These are phyloP conservation scores for Saccharomycopsis lassenensis DNA, from an alignment of 805 yeast genomes.

Conservation along the genomic window DNA sequence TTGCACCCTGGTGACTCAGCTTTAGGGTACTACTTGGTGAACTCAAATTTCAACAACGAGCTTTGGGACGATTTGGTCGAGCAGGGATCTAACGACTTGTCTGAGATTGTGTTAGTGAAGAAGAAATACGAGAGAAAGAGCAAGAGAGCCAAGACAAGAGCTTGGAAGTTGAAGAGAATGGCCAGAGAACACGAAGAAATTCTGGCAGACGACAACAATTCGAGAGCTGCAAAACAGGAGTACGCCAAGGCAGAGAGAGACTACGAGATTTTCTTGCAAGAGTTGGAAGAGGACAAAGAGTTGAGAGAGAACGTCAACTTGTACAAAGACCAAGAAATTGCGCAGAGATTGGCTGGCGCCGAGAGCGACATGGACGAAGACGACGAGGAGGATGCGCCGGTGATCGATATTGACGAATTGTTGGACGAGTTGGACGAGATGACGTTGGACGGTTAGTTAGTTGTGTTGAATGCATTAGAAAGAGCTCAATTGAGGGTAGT, in stretches of 20 bases:
- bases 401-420: conserved; percentile 80
- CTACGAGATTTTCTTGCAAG: conserved; percentile 91
- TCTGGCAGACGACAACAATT: conserved; percentile 50
- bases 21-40: conserved; percentile 78
- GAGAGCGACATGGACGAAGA: conserved; percentile 35
- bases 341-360: conserved; percentile 20
- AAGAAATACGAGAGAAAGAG: conserved; percentile 75
- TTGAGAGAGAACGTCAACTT: conserved; percentile 82
- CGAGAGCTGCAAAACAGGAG: conserved; percentile 76
- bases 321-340: conserved; percentile 50
- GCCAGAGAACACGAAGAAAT: conserved; percentile 89
- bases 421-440: conserved; percentile 91
- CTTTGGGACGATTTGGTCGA: conserved; percentile 58
- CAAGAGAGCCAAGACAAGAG: conserved; percentile 64
- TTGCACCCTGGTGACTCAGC: conserved; percentile 95
- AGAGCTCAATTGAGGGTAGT: no score
- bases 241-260: conserved; percentile 88
- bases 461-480: no score
- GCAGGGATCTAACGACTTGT: conserved; percentile 46
- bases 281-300: conserved; percentile 93
- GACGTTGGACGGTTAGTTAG: conserved; percentile 56
- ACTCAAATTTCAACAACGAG: conserved; percentile 82
- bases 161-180: conserved; percentile 94
- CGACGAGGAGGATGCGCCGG: conserved; percentile 76
- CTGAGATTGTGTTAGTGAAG: conserved; percentile 85